phyloP scores from a whole-genome alignment of 2,329 filamentous ascomycete species.

The Apiospora marii region DNA sequence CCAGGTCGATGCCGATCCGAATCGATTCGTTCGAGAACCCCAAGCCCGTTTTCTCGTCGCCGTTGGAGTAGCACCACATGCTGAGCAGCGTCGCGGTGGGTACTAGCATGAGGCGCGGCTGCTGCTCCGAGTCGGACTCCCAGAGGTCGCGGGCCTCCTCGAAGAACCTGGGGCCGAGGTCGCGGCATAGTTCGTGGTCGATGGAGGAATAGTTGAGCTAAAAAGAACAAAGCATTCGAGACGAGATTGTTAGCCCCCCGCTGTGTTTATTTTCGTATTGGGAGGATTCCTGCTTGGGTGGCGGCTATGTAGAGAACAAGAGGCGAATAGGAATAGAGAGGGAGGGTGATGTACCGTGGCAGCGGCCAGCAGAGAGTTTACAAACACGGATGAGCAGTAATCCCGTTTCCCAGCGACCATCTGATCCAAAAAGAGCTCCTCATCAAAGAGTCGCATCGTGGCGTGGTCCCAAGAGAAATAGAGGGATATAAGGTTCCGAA shows the following conservation, averaged over 20 bases:
- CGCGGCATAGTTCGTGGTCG: background rate
- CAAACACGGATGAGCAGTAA: slow-evolving; percentile 24
- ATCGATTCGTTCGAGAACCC: background rate
- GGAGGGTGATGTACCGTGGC: slow-evolving; percentile 12
- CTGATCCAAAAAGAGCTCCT: slow-evolving; percentile 21
- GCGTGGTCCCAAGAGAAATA: slow-evolving; percentile 25
- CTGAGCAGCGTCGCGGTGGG: slow-evolving; percentile 17
- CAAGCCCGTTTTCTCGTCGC: background rate
- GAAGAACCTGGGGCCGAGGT: slow-evolving; percentile 19
- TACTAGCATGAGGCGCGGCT: background rate
- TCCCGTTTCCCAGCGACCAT: background rate
- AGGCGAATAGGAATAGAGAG: too few species aligned
- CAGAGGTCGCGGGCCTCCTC: slow-evolving; percentile 10
- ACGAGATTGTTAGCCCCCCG: background rate
- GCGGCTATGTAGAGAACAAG: background rate
- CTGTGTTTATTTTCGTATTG: background rate
- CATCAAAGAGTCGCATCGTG: slow-evolving; percentile 22
- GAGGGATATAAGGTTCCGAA: slow-evolving; percentile 22
- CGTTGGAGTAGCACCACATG: slow-evolving; percentile 23
- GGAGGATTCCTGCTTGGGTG: too few species aligned
- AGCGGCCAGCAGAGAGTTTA: slow-evolving; percentile 21
- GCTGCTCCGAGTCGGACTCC: background rate
- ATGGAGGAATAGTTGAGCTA: slow-evolving; percentile 24
- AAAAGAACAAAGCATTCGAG: background rate
- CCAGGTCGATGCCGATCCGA: background rate